Conservation (phyloP, 2,329 filamentous ascomycete genomes). For the Lithohypha guttulata region DNA sequence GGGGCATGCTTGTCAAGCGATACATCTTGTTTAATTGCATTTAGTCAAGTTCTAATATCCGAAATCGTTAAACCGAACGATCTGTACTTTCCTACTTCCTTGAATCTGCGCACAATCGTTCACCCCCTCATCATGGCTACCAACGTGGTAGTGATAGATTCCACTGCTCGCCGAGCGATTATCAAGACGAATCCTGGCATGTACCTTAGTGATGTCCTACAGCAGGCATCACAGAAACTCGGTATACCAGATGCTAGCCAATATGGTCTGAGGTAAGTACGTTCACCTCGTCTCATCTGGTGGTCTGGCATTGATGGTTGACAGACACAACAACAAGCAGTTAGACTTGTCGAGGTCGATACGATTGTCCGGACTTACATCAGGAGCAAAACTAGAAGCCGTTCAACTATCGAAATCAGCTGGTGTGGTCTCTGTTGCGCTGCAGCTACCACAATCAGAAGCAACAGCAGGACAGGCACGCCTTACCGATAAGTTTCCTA, state of each 20-base stretch:
- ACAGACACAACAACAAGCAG: constrained; percentile 68
- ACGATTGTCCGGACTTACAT: constrained; percentile 67
- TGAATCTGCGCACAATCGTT: not conserved
- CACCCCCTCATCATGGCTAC: constrained; percentile 55
- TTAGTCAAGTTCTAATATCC: not conserved
- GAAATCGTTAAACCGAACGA: too few relatives aligned
- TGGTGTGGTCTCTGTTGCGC: constrained; percentile 74
- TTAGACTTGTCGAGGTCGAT: constrained; percentile 78
- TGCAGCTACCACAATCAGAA: constrained; percentile 70
- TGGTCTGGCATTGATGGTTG: not conserved
- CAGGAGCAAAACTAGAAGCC: constrained; percentile 86
- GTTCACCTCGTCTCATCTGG: not conserved
- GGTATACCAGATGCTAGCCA: constrained; percentile 59
- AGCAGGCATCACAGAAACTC: constrained; percentile 79
- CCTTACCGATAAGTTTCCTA: constrained; percentile 75
- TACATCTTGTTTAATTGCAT: not conserved
- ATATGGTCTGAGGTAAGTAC: constrained; percentile 65
- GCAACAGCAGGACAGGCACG: constrained; percentile 54
- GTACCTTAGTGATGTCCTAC: constrained; percentile 71
- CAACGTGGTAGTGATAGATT: constrained; percentile 78
- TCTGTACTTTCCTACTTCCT: not conserved
- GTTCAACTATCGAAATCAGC: constrained; percentile 78
- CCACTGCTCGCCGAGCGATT: constrained; percentile 62
- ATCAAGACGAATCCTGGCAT: constrained; percentile 76
- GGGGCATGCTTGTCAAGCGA: too few relatives aligned